Percentiles rank a stretch among this genome's conserved stretches.
Conservation (phyloP, 1,139 yeast genomes). For the Suhomyces maxii region DNA sequence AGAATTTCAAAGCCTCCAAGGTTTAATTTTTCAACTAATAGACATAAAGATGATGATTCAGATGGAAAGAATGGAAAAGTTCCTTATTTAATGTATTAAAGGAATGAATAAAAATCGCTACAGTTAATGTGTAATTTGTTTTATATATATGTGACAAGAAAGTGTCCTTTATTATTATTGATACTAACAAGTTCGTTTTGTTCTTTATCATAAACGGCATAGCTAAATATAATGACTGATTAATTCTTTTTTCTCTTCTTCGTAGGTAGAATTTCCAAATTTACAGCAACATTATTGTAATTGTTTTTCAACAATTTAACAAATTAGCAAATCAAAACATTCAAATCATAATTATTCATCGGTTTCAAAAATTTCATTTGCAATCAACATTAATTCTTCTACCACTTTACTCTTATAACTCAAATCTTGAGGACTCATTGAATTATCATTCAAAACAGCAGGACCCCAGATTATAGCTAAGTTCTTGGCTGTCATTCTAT, state of each 20-base stretch:
- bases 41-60: conserved; percentile 10
- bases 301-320: no score
- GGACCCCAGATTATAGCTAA: conserved; percentile 95
- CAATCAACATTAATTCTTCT: conserved; percentile 79
- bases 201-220: not conserved
- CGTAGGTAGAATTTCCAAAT: no score
- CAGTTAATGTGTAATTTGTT: not conserved
- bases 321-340: no score
- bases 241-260: not conserved
- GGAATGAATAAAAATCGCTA: not conserved
- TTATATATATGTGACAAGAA: no score
- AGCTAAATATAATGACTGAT: not conserved
- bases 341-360: conserved; percentile 28
- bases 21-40: conserved; percentile 23
- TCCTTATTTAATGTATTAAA: conserved; percentile 16
- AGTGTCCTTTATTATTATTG: not conserved
- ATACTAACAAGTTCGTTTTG: not conserved
- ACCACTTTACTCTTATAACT: conserved; percentile 78
- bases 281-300: no score
- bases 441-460: conserved; percentile 66
- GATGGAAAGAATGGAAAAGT: conserved; percentile 13
- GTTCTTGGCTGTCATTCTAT: conserved; percentile 79
- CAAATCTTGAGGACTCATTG: conserved; percentile 71
- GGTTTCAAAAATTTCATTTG: conserved; percentile 86
- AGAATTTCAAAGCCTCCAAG: conserved; percentile 34